phyloP scores from a whole-genome alignment of 2,329 filamentous ascomycete genomes.

The Clarireedia hainanense region DNA sequence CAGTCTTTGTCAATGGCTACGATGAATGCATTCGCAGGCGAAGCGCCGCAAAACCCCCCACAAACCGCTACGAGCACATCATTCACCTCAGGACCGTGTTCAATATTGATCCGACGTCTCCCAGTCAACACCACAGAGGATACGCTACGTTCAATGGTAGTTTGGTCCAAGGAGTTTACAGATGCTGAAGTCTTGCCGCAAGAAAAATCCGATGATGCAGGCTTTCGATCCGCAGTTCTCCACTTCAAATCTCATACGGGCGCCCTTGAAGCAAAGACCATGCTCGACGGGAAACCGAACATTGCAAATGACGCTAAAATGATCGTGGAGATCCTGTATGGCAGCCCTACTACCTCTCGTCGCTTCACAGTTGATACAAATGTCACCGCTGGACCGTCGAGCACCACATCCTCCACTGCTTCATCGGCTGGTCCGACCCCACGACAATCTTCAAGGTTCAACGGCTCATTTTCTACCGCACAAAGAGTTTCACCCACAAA shows the following conservation, averaged over 20 bases:
- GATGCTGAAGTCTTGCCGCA: slow-evolving; percentile 43
- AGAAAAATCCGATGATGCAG: slow-evolving; percentile 42
- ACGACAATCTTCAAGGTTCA: slow-evolving; percentile 41
- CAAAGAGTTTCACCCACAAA: slow-evolving; percentile 43
- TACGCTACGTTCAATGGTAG: slow-evolving; percentile 47
- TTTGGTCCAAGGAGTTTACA: slow-evolving; percentile 49
- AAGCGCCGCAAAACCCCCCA: slow-evolving; percentile 16
- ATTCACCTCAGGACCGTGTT: slow-evolving; percentile 28
- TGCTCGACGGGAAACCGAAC: slow-evolving; percentile 48
- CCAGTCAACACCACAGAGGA: slow-evolving; percentile 47
- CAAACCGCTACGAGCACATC: slow-evolving; percentile 16
- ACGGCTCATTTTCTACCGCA: slow-evolving; percentile 46
- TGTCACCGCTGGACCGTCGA: slow-evolving; percentile 34
- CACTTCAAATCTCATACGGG: slow-evolving; percentile 45
- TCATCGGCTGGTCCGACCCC: slow-evolving; percentile 28
- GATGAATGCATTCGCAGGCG: slow-evolving; percentile 25
- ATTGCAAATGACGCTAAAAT: slow-evolving; percentile 43
- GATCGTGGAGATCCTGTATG: slow-evolving; percentile 49
- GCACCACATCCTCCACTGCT: slow-evolving; percentile 35
- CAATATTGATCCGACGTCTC: slow-evolving; percentile 46
- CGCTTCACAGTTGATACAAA: slow-evolving; percentile 46
- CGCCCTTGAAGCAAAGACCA: slow-evolving; percentile 48
- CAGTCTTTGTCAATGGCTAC: slow-evolving; percentile 27
- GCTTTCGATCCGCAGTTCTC: slow-evolving; percentile 44
- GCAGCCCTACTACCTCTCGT: slow-evolving; percentile 30